These are phyloP conservation scores for Fusarium longipes DNA, from an alignment of 2,329 filamentous ascomycete genomes.

Conservation along the genomic window DNA sequence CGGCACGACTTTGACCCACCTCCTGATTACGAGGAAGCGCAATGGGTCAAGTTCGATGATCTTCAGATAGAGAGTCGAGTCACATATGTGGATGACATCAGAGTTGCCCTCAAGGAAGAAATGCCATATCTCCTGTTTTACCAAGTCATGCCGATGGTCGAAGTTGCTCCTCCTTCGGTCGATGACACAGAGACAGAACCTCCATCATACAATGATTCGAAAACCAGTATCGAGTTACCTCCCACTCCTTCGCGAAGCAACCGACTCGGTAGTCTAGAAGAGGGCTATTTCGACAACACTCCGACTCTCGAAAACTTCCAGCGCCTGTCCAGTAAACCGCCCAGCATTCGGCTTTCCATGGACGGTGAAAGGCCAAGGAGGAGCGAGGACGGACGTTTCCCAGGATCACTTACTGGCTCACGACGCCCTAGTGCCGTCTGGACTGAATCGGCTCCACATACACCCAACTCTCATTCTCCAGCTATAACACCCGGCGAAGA, in stretches of 20 bases:
- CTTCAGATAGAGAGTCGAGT: conserved; percentile 76
- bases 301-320: conserved; percentile 37
- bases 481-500: conserved; percentile 63
- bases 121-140: conserved; percentile 97
- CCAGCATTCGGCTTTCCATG: conserved; percentile 66
- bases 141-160: conserved; percentile 88
- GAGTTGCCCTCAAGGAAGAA: conserved; percentile 81
- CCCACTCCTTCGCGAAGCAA: conserved; percentile 40
- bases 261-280: conserved; percentile 37
- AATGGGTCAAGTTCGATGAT: conserved; percentile 95
- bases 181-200: conserved; percentile 62
- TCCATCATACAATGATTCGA: conserved; percentile 69
- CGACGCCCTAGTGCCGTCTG: conserved; percentile 64
- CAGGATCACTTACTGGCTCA: conserved; percentile 51
- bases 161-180: conserved; percentile 65
- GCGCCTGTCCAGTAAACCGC: conserved; percentile 52
- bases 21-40: conserved; percentile 75
- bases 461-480: conserved; percentile 53
- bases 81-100: conserved; percentile 79
- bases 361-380: conserved; percentile 64
- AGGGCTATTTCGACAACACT: conserved; percentile 46
- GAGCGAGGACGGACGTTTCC: conserved; percentile 58
- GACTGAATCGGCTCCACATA: conserved; percentile 57
- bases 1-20: conserved; percentile 66
- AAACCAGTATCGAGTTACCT: conserved; percentile 54